These are phyloP conservation scores for Hygrocybe punicea DNA, from an alignment of 768 basidiomycete species.

Conservation along the genomic window DNA sequence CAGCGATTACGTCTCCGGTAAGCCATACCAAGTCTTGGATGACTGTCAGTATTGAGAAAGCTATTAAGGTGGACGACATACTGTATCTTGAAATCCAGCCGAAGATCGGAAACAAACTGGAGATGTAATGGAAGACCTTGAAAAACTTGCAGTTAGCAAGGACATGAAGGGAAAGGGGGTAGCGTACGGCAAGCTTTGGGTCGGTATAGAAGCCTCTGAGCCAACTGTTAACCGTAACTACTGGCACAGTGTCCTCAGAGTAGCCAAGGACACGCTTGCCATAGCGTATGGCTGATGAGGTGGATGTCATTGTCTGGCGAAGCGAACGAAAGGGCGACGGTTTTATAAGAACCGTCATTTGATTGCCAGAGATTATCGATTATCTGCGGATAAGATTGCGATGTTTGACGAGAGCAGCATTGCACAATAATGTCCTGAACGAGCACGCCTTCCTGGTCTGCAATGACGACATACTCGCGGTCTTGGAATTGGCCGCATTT, in stretches of 20 bases:
- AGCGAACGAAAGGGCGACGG: background rate
- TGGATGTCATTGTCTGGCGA: slow-evolving; percentile 12
- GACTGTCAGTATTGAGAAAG: background rate
- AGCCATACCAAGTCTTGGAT: slow-evolving; percentile 70
- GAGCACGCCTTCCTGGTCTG: background rate
- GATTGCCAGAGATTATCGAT: too few species aligned
- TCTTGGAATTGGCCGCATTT: too few species aligned
- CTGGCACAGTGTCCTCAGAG: slow-evolving; percentile 56
- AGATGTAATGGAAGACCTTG: slow-evolving; percentile 62
- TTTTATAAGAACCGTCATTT: too few species aligned
- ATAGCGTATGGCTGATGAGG: slow-evolving; percentile 39
- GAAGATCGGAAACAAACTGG: slow-evolving; percentile 77
- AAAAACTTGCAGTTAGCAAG: background rate
- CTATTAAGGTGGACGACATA: slow-evolving; percentile 33
- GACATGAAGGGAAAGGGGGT: slow-evolving; percentile 1
- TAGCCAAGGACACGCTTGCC: slow-evolving; percentile 59
- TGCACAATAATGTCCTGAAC: background rate
- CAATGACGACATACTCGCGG: slow-evolving; percentile 11
- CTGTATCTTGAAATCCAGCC: slow-evolving; percentile 88
- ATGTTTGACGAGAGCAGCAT: too few species aligned
- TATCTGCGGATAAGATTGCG: too few species aligned
- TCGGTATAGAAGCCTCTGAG: slow-evolving; percentile 37
- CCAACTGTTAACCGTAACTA: slow-evolving; percentile 60
- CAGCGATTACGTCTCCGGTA: slow-evolving; percentile 83
- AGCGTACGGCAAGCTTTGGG: slow-evolving; percentile 52